phyloP scores from a whole-genome alignment of 805 yeast genomes.

The Clavispora carvajalis region DNA sequence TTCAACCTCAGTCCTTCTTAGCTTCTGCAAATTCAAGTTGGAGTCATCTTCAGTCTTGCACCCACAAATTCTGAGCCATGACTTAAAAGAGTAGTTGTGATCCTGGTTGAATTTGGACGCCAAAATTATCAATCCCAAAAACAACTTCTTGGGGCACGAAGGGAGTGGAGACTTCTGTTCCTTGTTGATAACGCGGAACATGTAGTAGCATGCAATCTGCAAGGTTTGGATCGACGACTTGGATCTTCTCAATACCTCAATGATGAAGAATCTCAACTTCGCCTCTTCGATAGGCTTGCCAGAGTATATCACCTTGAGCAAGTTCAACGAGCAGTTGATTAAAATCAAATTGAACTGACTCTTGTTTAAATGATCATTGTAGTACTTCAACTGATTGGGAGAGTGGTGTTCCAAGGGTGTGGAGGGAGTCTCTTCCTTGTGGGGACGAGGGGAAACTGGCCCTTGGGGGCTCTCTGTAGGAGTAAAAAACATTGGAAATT shows the following conservation, averaged over 20 bases:
- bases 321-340: constrained; percentile 31
- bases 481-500: neutral
- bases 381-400: constrained; percentile 38
- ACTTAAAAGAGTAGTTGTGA: constrained; percentile 57
- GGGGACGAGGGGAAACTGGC: constrained; percentile 7
- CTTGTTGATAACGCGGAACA: constrained; percentile 40
- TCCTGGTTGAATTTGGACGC: constrained; percentile 74
- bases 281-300: constrained; percentile 10
- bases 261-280: constrained; percentile 27
- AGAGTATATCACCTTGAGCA: constrained; percentile 30
- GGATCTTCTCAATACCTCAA: constrained; percentile 45
- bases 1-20: constrained; percentile 48
- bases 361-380: constrained; percentile 35
- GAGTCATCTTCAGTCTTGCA: constrained; percentile 21
- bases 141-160: constrained; percentile 58
- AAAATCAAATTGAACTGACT: constrained; percentile 36
- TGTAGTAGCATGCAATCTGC: constrained; percentile 62
- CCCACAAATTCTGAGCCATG: constrained; percentile 77
- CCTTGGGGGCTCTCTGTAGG: constrained; percentile 8
- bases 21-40: constrained; percentile 40
- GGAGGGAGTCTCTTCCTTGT: constrained; percentile 6
- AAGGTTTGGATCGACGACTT: constrained; percentile 57
- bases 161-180: constrained; percentile 8
- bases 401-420: constrained; percentile 14
- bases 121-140: constrained; percentile 62